A percentile compares a stretch with the other conserved stretches of the same genome.
phyloP scores from a whole-genome alignment of 805 yeast species.

The Candida insectorum region DNA sequence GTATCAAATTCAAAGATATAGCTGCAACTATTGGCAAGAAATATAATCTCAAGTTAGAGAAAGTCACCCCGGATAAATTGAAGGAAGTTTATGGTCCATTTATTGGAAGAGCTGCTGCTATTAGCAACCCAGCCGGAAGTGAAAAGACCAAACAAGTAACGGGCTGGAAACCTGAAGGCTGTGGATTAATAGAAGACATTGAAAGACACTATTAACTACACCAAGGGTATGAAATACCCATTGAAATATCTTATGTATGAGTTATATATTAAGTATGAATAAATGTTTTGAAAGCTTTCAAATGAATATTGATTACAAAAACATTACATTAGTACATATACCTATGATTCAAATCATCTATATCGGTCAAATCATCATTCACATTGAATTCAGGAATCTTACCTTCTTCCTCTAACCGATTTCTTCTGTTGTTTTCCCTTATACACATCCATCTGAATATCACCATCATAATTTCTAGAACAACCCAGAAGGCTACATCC shows the following conservation, averaged over 20 bases:
- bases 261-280: too few relatives aligned
- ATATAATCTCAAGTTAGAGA: constrained; percentile 11
- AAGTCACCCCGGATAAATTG: constrained; percentile 13
- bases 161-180: constrained; percentile 29
- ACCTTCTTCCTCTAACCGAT: too few relatives aligned
- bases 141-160: constrained; percentile 17
- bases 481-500: constrained; percentile 23
- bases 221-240: too few relatives aligned
- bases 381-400: constrained; percentile 16
- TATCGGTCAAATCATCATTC: too few relatives aligned
- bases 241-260: too few relatives aligned
- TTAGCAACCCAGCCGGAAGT: constrained; percentile 11
- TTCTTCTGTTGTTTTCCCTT: constrained; percentile 19
- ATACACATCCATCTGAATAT: constrained; percentile 21
- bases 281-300: too few relatives aligned
- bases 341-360: constrained; percentile 23
- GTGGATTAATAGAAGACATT: too few relatives aligned
- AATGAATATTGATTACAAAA: too few relatives aligned
- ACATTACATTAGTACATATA: constrained; percentile 8
- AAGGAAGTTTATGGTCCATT: constrained; percentile 3
- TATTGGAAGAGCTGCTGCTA: constrained; percentile 11
- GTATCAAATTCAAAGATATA: constrained; percentile 18
- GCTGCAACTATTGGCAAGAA: constrained; percentile 21
- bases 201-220: too few relatives aligned
- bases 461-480: constrained; percentile 18